Base-by-base conservation (phyloP, 148 eudicot genomes). In the Beta vulgaris region DNA sequence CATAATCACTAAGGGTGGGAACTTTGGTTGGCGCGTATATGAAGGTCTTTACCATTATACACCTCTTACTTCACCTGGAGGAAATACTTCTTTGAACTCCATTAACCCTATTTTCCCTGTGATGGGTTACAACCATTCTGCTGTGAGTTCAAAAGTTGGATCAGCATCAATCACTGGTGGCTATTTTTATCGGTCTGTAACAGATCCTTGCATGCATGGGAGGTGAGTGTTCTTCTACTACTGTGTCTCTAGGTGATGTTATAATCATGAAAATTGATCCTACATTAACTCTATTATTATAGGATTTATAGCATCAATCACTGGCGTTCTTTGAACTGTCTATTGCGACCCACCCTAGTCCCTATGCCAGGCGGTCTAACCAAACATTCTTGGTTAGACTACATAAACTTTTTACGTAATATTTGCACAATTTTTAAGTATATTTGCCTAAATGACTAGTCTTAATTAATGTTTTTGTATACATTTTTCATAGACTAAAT, bases 141-240 rank as follows among this genome's bases (percentile, higher is more conserved):
- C 84, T 42, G 91, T 89, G 48, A 89, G 81, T 81, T 66, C 79
- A 42, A 87, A 84, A 53, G 86, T 81, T 70, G 87, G 93, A 73
- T 88, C 98, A 63, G 98, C 96, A 72, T 86, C 96, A 9, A 87
- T 93, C 64, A 85, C 92, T 34, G 96, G 98, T 19, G 98, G 98
- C 68, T 93, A 81, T 77, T 88, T 93, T 72, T 93, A 91, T 70
- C 78, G 98, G 14, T 88, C 96, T 21, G 64, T 16, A 55, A 88
- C 91, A 29, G 98, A 93, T 80, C 96, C 98, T 49, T 93, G 98
- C 78, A 75, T 91, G 86, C 62, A 76, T 76, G 98, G 96, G 79
- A 91, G 96, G 98, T 93, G 42, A 82, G 88, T 65, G 23, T 39
- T 74, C 42, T 23, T 69, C 49, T 44, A 16, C 42, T 64, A 64